Conservation (phyloP, 108 stramenopile genomes). For the Poteriospumella lacustris region DNA sequence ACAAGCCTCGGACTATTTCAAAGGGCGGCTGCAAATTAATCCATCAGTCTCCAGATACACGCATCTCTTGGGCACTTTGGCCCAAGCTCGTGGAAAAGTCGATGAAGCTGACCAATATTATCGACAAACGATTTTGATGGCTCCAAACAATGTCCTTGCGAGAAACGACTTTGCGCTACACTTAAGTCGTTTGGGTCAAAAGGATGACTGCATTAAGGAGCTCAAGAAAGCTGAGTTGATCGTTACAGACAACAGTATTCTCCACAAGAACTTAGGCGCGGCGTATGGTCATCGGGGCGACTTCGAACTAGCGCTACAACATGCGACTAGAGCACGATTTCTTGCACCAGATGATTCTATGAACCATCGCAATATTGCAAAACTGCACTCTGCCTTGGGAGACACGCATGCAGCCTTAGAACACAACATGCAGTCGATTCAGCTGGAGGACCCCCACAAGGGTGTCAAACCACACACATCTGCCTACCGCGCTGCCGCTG, state of each 20-base stretch:
- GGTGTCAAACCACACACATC: slow-evolving; percentile 1
- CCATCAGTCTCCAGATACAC: neutral
- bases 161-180: slow-evolving; percentile 3
- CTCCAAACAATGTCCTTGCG: neutral
- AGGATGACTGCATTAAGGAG: neutral
- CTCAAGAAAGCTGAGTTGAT: neutral
- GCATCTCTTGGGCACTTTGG: neutral
- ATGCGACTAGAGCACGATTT: neutral
- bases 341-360: slow-evolving; percentile 3
- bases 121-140: neutral
- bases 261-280: slow-evolving; percentile 1
- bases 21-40: neutral
- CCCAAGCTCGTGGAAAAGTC: neutral
- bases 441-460: neutral
- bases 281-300: neutral
- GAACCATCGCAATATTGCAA: slow-evolving; percentile 1
- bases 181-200: neutral
- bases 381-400: neutral
- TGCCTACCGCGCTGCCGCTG: neutral
- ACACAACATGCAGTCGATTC: neutral
- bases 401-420: slow-evolving; percentile 9
- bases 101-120: slow-evolving; percentile 11
- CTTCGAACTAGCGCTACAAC: neutral
- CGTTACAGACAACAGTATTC: neutral
- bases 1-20: neutral